These are phyloP conservation scores for Exophiala phaeomuriformis DNA, from an alignment of 2,329 filamentous ascomycete genomes.

Conservation along the genomic window DNA sequence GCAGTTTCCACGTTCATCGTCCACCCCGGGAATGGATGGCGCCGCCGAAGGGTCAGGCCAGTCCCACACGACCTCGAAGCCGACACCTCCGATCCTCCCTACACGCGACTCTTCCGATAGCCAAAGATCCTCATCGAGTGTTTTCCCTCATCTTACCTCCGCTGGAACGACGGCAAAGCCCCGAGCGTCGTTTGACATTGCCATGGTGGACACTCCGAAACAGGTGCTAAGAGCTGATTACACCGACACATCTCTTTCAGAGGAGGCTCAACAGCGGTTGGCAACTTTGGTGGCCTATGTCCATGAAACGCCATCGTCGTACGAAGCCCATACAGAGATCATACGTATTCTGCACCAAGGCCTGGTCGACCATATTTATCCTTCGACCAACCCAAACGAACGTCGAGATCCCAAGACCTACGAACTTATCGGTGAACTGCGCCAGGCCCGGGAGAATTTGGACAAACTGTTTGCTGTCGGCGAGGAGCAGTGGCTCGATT, in stretches of 20 bases:
- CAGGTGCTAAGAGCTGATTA: slow-evolving; percentile 37
- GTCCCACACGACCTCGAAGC: slow-evolving; percentile 38
- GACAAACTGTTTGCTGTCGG: slow-evolving; percentile 56
- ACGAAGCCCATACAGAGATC: slow-evolving; percentile 42
- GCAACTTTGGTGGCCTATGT: slow-evolving; percentile 38
- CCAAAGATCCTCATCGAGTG: slow-evolving; percentile 28
- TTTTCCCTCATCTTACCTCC: slow-evolving; percentile 15
- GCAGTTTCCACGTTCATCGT: slow-evolving; percentile 35
- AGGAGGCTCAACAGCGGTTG: slow-evolving; percentile 37
- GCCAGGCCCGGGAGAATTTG: slow-evolving; percentile 50
- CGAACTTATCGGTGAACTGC: slow-evolving; percentile 42
- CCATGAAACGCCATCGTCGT: slow-evolving; percentile 41
- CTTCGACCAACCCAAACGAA: slow-evolving; percentile 37
- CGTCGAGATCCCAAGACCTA: slow-evolving; percentile 41
- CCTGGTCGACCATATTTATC: slow-evolving; percentile 43
- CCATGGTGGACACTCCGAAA: slow-evolving; percentile 39
- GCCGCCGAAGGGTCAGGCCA: slow-evolving; percentile 44
- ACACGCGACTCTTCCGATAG: slow-evolving; percentile 38
- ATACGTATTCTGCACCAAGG: slow-evolving; percentile 43
- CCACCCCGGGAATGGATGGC: slow-evolving; percentile 45
- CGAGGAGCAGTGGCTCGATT: slow-evolving; percentile 56
- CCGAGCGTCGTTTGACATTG: slow-evolving; percentile 40
- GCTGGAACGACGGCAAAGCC: slow-evolving; percentile 24
- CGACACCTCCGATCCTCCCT: slow-evolving; percentile 35
- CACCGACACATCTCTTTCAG: slow-evolving; percentile 36